Evolutionary conservation across 768 basidiomycete genomes (phyloP).

Genomic region (Kwoniella dendrophila): DNA sequence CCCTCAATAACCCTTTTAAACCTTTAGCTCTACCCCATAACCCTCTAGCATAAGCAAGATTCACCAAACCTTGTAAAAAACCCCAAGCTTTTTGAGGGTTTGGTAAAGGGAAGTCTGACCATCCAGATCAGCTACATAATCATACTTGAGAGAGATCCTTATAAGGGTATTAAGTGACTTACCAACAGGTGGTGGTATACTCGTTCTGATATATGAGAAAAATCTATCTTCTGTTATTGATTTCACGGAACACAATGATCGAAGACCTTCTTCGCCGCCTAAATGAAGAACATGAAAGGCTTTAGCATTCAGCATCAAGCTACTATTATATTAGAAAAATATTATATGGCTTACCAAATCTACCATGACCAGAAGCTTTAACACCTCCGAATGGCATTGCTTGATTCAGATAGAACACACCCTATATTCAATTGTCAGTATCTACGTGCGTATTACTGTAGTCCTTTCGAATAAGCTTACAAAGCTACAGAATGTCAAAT

Average conservation of each 20-base stretch:
- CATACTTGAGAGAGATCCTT: not conserved
- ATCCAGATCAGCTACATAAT: not conserved
- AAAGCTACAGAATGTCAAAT: constrained; percentile 12
- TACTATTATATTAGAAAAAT: not conserved
- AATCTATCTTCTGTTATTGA: constrained; percentile 83
- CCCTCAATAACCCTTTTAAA: constrained; percentile 25
- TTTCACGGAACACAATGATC: constrained; percentile 83
- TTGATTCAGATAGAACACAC: constrained; percentile 64
- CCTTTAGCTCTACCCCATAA: constrained; percentile 27
- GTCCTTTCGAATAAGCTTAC: constrained; percentile 10
- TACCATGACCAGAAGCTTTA: constrained; percentile 88
- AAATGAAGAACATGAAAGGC: constrained; percentile 19
- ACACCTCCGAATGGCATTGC: constrained; percentile 93
- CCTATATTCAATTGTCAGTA: too few relatives aligned
- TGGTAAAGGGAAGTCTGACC: constrained; percentile 51
- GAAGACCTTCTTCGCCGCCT: constrained; percentile 93
- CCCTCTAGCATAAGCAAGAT: constrained; percentile 39
- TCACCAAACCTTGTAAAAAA: constrained; percentile 47
- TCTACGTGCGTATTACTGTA: too few relatives aligned
- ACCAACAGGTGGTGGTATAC: constrained; percentile 77
- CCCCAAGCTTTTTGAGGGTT: constrained; percentile 33
- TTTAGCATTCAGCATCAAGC: constrained; percentile 20
- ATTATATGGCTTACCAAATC: constrained; percentile 75
- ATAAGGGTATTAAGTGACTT: constrained; percentile 18
- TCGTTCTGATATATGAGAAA: constrained; percentile 78